phyloP scores from a whole-genome alignment of 140 eudicot genomes.

The Bidens hawaiensis region DNA sequence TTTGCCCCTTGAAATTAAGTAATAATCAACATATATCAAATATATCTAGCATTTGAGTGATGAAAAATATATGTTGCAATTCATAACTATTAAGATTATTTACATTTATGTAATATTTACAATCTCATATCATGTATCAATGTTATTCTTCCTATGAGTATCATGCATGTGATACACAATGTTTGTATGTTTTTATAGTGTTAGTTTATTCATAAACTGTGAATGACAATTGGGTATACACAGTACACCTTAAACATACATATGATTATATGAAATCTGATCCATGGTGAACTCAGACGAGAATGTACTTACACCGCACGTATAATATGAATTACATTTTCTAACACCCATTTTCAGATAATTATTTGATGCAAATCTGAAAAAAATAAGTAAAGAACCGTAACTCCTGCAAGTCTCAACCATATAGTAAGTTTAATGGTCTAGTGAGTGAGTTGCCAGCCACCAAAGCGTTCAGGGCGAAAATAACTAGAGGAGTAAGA shows the following conservation, averaged over 20 bases:
- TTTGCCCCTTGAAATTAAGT: slow-evolving; percentile 2
- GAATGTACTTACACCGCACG: not conserved
- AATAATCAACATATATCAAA: not conserved
- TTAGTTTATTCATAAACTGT: not conserved
- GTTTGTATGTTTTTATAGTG: not conserved
- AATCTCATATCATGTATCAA: not conserved
- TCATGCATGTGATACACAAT: slow-evolving; percentile 8
- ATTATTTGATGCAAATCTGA: not conserved
- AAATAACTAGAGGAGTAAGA: slow-evolving; percentile 6
- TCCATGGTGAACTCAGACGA: not conserved
- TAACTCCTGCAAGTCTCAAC: not conserved
- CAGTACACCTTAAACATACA: not conserved
- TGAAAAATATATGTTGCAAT: slow-evolving; percentile 3
- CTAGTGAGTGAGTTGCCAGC: not conserved
- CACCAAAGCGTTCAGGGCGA: not conserved
- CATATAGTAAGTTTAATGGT: no score
- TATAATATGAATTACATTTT: not conserved
- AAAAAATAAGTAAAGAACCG: not conserved
- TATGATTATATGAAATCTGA: not conserved
- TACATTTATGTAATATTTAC: not conserved
- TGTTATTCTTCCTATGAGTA: not conserved
- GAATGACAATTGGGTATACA: not conserved
- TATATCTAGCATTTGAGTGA: not conserved
- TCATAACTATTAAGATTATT: not conserved
- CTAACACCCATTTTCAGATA: not conserved